A percentile compares a stretch with the other conserved stretches of the same genome.
These are phyloP conservation scores for Macaranga tanarius DNA, from an alignment of 441 rosid genomes.

Conservation along the genomic window DNA sequence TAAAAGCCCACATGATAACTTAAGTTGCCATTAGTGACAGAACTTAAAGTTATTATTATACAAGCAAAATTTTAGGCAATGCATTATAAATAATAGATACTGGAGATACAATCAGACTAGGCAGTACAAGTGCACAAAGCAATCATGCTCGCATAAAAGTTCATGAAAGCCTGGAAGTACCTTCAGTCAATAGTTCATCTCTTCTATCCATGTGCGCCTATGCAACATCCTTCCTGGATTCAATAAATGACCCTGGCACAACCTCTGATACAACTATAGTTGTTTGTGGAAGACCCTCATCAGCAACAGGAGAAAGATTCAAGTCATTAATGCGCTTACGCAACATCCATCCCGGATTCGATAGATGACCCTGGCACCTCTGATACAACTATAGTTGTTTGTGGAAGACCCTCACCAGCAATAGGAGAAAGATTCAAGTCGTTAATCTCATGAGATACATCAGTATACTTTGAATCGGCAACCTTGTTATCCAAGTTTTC, in stretches of 20 bases:
- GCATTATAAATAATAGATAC: not conserved
- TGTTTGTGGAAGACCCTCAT: constrained; percentile 17
- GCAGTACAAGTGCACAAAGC: not conserved
- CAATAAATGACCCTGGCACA: not conserved
- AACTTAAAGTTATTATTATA: not conserved
- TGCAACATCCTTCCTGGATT: constrained; percentile 4
- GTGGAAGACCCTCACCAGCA: constrained; percentile 13
- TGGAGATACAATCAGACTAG: not conserved
- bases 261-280: constrained; percentile 9
- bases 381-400: constrained; percentile 5
- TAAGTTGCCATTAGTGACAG: not conserved
- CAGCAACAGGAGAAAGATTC: constrained; percentile 15
- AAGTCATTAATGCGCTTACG: constrained; percentile 15
- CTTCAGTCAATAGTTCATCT: constrained; percentile 11
- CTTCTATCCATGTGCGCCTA: constrained; percentile 6
- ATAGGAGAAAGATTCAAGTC: constrained; percentile 21
- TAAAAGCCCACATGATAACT: not conserved
- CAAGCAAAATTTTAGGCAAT: not conserved
- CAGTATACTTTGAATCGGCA: constrained; percentile 18
- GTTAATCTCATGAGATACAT: constrained; percentile 6
- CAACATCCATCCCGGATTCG: constrained; percentile 2
- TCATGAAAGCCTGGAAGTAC: not conserved
- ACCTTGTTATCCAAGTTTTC: not conserved
- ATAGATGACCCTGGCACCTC: constrained; percentile 11
- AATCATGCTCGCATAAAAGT: not conserved